Evolutionary conservation across 257 asterid genomes (phyloP).

Genomic region (Fraxinus anomala): DNA sequence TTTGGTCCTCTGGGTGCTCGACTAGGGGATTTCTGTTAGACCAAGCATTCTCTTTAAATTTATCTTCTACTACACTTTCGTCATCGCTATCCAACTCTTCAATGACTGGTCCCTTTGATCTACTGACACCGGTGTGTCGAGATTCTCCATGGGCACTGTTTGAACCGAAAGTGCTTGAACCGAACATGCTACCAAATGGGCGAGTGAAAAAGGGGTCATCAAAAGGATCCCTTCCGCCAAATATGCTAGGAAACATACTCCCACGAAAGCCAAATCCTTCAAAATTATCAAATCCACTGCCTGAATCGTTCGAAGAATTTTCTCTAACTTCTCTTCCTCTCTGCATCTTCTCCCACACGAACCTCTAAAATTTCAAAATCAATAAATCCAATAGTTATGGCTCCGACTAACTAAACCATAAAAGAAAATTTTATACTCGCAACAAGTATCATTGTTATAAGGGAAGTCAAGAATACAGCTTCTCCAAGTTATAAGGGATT

Average conservation of each 20-base stretch:
- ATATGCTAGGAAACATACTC: slow-evolving; percentile 42
- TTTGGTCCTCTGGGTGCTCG: slow-evolving; percentile 83
- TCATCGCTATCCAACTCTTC: slow-evolving; percentile 62
- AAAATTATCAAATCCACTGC: slow-evolving; percentile 16
- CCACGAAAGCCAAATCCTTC: slow-evolving; percentile 30
- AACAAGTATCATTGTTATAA: neutral
- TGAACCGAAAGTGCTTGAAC: slow-evolving; percentile 31
- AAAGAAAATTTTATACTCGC: neutral
- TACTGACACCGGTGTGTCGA: slow-evolving; percentile 31
- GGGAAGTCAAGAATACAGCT: neutral
- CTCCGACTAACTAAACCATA: neutral
- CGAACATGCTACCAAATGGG: slow-evolving; percentile 41
- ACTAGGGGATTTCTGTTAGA: slow-evolving; percentile 56
- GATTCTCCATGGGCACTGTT: slow-evolving; percentile 16
- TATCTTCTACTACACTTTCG: slow-evolving; percentile 30
- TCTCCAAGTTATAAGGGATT: neutral
- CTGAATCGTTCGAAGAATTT: slow-evolving; percentile 15
- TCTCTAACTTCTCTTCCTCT: slow-evolving; percentile 30
- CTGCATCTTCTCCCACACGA: slow-evolving; percentile 38
- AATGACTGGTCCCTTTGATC: slow-evolving; percentile 49
- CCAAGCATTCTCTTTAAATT: slow-evolving; percentile 22
- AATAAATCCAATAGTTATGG: neutral
- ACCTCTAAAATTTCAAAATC: slow-evolving; percentile 8
- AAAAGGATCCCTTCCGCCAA: slow-evolving; percentile 63
- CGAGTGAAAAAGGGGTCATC: slow-evolving; percentile 73